phyloP scores from a whole-genome alignment of 805 yeast species.

The Nakazawaea molendinolei region DNA sequence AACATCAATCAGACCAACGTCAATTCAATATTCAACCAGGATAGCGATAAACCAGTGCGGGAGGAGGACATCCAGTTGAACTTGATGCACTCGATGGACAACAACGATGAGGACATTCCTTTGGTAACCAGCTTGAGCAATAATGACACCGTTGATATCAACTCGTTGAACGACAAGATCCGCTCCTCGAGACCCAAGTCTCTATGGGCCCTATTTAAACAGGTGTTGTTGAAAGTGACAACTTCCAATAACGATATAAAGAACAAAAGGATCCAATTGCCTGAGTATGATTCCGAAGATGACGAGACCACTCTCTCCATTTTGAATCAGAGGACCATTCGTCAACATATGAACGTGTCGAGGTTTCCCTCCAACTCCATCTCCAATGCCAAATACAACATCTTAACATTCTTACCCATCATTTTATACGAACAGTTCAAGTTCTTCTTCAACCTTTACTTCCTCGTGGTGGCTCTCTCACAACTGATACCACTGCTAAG shows the following conservation, averaged over 20 bases:
- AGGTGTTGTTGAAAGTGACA: slow-evolving; percentile 11
- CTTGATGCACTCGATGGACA: slow-evolving; percentile 14
- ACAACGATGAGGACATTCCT: slow-evolving; percentile 19
- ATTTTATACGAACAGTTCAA: slow-evolving; percentile 93
- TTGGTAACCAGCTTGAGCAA: slow-evolving; percentile 17
- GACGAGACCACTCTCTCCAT: slow-evolving; percentile 1
- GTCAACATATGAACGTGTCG: slow-evolving; percentile 28
- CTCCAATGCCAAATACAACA: slow-evolving; percentile 91
- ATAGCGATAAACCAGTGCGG: no score
- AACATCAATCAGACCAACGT: slow-evolving; percentile 30
- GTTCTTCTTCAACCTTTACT: slow-evolving; percentile 90
- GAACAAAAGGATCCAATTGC: slow-evolving; percentile 21
- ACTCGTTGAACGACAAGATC: slow-evolving; percentile 2
- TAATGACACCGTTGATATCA: background rate
- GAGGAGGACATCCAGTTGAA: no score
- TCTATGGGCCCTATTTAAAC: slow-evolving; percentile 1
- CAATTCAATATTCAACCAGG: slow-evolving; percentile 20
- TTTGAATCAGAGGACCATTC: slow-evolving; percentile 29
- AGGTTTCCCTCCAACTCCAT: slow-evolving; percentile 64
- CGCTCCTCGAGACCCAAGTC: background rate
- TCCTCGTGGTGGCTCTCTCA: slow-evolving; percentile 86
- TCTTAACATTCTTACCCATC: slow-evolving; percentile 80
- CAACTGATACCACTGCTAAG: slow-evolving; percentile 85
- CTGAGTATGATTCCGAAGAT: slow-evolving; percentile 16
- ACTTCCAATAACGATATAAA: slow-evolving; percentile 13